These are phyloP conservation scores for Fraxinus greggii DNA, from an alignment of 305 asterid genomes.

Conservation along the genomic window DNA sequence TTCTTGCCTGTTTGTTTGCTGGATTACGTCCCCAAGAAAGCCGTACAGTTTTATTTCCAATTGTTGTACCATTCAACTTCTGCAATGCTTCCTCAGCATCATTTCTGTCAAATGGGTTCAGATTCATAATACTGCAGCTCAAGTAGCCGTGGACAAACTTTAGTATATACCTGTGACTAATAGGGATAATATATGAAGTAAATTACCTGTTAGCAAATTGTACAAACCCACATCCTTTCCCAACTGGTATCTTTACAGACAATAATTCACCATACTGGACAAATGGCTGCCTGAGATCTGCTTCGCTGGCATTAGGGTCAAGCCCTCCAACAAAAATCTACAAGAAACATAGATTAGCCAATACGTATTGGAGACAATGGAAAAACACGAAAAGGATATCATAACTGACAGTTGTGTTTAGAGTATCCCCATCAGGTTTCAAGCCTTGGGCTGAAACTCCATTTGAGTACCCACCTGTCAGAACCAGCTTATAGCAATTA, in stretches of 20 bases:
- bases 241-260: constrained; percentile 85
- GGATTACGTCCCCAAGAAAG: constrained; percentile 98
- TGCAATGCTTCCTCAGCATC: constrained; percentile 91
- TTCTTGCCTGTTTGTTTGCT: constrained; percentile 67
- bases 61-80: constrained; percentile 69
- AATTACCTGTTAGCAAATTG: constrained; percentile 78
- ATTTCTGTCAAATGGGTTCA: constrained; percentile 39
- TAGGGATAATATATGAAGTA: not conserved
- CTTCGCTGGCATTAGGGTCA: constrained; percentile 77
- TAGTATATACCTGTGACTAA: not conserved
- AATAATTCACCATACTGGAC: constrained; percentile 75
- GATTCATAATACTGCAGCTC: not conserved
- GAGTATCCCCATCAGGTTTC: constrained; percentile 45
- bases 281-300: constrained; percentile 85
- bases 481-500: constrained; percentile 23
- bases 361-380: not conserved
- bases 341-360: constrained; percentile 23
- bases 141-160: not conserved
- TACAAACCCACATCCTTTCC: constrained; percentile 95
- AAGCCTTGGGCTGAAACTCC: constrained; percentile 41
- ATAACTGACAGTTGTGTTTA: constrained; percentile 49
- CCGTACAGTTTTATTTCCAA: constrained; percentile 85
- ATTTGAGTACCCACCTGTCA: constrained; percentile 67
- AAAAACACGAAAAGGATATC: constrained; percentile 15
- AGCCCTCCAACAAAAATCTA: constrained; percentile 99